Conservation (phyloP, 495 filamentous ascomycete genomes). For the Neurospora tetrasperma region DNA sequence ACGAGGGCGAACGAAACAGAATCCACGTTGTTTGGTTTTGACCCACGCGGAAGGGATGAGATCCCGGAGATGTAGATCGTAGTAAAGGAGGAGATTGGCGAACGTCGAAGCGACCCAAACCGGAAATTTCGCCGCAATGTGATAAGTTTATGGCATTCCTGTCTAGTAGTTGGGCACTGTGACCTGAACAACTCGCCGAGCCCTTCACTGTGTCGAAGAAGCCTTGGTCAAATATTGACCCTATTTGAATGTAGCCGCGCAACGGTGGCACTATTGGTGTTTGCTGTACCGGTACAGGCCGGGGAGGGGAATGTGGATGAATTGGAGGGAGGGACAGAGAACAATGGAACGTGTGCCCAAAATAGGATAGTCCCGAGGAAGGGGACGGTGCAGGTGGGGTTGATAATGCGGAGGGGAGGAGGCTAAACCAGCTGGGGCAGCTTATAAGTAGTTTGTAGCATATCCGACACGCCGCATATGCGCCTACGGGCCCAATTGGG, state of each 20-base stretch:
- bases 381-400: neutral
- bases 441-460: conserved; percentile 11
- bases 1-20: neutral
- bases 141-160: neutral
- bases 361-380: conserved; percentile 2
- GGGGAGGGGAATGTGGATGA: neutral
- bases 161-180: neutral
- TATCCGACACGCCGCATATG: conserved; percentile 7
- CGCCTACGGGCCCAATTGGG: neutral
- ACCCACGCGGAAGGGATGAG: neutral
- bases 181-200: neutral
- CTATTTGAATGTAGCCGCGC: neutral
- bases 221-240: neutral
- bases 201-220: neutral
- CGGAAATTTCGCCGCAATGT: neutral
- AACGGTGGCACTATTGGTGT: neutral
- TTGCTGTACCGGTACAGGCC: neutral
- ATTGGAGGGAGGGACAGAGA: neutral
- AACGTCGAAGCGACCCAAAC: neutral
- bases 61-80: neutral
- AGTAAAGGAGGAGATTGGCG: neutral
- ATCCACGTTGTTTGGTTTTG: neutral
- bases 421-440: conserved; percentile 12
- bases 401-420: conserved; percentile 8
- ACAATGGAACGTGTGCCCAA: conserved; percentile 7